Evolutionary conservation across 228 moss, liverwort and hornwort genomes (phyloP), one percentile per base, ranked within the genome.

Genomic region (Sphagnum fallax): DNA sequence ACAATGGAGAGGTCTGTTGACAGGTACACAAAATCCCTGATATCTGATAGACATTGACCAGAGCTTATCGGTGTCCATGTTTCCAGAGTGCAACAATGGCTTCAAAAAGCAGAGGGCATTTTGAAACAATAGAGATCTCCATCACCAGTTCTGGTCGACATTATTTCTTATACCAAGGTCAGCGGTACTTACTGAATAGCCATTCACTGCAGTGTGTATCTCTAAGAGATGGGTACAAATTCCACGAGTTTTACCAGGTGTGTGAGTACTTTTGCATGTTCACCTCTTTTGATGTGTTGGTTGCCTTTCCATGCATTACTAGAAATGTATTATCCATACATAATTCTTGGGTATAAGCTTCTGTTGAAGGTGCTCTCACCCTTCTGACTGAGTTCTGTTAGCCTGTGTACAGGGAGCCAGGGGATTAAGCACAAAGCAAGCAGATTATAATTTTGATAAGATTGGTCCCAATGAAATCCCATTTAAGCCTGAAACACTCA

Each of bases 381-480:
- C 32, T 32, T 32, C 32, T 32, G 32, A 32, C 32, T 32, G 32
- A 32, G 32, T 32, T 32, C 32, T 32, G 32, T 61, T 57, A 47
- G 47, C 48, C 47, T 68, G 57, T 73, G 62, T 65, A 69, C 80
- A 92, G 90, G 82, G 67, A 49, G 68, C 72, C 62, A 64, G 71
- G 53, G 92, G 92, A 18, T 83, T 92, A 60, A 78, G 77, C 48
- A 65, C 72, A 57, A 65, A 79, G 65, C 88, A 90, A 73, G 86
- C 86, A 11, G 78, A 88, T 69, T 67, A 72, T 60, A 88, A 90
- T 67, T 70, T 84, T 65, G 92, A 92, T 72, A 81, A 69, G 53
- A 76, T 86, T 61, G 92, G 92, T 18, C 64, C 74, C 72, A 90
- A 92, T 78, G 82, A 92, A 72, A 92, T 92, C 69, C 90, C 90